These are phyloP conservation scores for Tylopilus cervinicoccineus DNA, from an alignment of 768 basidiomycete species.

Conservation along the genomic window DNA sequence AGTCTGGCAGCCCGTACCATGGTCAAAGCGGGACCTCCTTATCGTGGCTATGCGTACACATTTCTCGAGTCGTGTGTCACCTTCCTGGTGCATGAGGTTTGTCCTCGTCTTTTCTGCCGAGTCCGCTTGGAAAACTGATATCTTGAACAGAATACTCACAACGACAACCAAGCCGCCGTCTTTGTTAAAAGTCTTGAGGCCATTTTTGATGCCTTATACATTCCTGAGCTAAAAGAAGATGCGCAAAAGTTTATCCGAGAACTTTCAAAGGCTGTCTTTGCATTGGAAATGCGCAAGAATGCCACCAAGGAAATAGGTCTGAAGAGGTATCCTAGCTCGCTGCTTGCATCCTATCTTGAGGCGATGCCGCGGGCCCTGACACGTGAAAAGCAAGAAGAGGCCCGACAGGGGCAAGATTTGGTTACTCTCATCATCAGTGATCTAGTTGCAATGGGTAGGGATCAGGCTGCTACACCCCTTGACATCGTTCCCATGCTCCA, in stretches of 20 bases:
- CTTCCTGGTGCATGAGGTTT: conserved; percentile 74
- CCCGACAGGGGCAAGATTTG: conserved; percentile 53
- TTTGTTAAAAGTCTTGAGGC: conserved; percentile 72
- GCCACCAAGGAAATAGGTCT: conserved; percentile 49
- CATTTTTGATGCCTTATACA: conserved; percentile 69
- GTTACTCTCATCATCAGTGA: conserved; percentile 63
- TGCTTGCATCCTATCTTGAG: conserved; percentile 74
- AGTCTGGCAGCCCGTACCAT: conserved; percentile 63
- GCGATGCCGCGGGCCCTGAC: conserved; percentile 74
- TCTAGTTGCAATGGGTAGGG: conserved; percentile 53
- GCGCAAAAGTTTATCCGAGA: conserved; percentile 69
- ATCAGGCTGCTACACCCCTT: conserved; percentile 42
- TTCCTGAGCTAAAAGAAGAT: conserved; percentile 62
- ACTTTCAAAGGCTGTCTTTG: conserved; percentile 68
- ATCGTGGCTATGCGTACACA: conserved; percentile 55
- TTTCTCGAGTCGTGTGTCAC: conserved; percentile 69
- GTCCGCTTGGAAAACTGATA: conserved; percentile 5
- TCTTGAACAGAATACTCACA: conserved; percentile 55
- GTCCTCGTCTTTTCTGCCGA: not conserved
- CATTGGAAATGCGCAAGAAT: conserved; percentile 63
- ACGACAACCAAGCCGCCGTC: conserved; percentile 69
- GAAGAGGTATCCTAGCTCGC: conserved; percentile 51
- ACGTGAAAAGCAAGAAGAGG: conserved; percentile 58
- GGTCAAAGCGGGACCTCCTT: conserved; percentile 38
- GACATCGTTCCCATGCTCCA: conserved; percentile 70